Conservation (phyloP, 1,284 basidiomycete species). For the Cutaneotrichosporon mucoides region DNA sequence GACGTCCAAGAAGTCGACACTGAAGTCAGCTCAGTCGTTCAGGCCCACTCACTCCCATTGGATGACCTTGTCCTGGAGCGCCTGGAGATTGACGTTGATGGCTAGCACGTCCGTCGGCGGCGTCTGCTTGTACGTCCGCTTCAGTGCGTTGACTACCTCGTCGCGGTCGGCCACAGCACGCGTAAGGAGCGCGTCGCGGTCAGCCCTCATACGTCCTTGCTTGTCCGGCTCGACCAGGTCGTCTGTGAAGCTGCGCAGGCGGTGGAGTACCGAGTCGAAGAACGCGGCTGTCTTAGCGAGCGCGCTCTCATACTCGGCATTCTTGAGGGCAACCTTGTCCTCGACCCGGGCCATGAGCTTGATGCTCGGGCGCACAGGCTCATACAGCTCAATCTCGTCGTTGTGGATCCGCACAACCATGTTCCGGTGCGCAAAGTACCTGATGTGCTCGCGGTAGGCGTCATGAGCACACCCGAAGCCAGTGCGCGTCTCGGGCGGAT, state of each 20-base stretch:
- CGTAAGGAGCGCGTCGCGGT: slow-evolving; percentile 55
- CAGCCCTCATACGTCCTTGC: slow-evolving; percentile 34
- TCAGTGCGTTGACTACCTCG: slow-evolving; percentile 71
- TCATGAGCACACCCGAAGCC: slow-evolving; percentile 79
- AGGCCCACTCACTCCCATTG: slow-evolving; percentile 65
- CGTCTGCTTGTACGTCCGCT: slow-evolving; percentile 74
- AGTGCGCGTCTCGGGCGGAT: slow-evolving; percentile 73
- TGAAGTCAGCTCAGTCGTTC: slow-evolving; percentile 13
- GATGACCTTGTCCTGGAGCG: slow-evolving; percentile 90
- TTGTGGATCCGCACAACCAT: slow-evolving; percentile 83
- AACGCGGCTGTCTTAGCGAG: slow-evolving; percentile 64
- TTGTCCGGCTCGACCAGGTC: slow-evolving; percentile 47
- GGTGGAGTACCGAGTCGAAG: slow-evolving; percentile 56
- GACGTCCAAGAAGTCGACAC: slow-evolving; percentile 55
- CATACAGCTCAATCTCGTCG: slow-evolving; percentile 75
- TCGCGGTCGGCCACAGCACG: slow-evolving; percentile 69
- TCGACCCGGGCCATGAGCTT: slow-evolving; percentile 79
- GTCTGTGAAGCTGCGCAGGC: slow-evolving; percentile 43
- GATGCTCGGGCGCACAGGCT: slow-evolving; percentile 83
- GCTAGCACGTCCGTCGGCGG: slow-evolving; percentile 78
- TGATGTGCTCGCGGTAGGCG: slow-evolving; percentile 86
- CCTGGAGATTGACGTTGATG: slow-evolving; percentile 79
- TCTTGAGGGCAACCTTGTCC: slow-evolving; percentile 81
- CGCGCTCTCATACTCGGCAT: slow-evolving; percentile 76
- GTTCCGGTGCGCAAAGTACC: slow-evolving; percentile 72